Evolutionary conservation across 176 grass and related monocot species (phyloP).

Genomic region (Triticum dicoccoides): DNA sequence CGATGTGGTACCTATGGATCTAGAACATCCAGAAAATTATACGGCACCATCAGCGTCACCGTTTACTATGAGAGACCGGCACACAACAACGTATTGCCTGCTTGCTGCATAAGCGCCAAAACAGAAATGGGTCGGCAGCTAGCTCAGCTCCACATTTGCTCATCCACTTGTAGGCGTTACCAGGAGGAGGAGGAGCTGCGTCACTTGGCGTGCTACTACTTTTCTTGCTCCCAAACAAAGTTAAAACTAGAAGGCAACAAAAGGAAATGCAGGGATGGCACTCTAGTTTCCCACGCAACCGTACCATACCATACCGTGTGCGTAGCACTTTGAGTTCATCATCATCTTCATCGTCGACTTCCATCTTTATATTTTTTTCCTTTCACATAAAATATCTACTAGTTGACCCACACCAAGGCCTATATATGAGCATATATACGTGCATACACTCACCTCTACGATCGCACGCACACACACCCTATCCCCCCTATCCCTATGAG

Average conservation of each 20-base stretch:
- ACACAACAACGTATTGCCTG: background rate
- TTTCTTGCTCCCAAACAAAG: background rate
- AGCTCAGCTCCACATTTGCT: background rate
- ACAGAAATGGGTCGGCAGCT: background rate
- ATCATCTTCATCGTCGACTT: background rate
- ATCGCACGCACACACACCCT: no score
- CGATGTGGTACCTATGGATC: conserved; percentile 9
- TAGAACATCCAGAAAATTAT: conserved; percentile 32
- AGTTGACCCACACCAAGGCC: background rate
- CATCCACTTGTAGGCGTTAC: background rate
- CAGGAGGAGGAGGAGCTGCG: no score
- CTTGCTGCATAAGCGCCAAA: conserved; percentile 4
- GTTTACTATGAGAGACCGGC: conserved; percentile 24
- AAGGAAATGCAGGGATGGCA: background rate
- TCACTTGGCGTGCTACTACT: background rate
- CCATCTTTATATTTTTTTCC: background rate
- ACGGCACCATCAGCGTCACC: conserved; percentile 11
- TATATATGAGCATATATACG: background rate
- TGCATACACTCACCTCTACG: no score
- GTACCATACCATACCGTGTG: no score
- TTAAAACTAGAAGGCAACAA: background rate
- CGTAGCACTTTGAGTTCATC: background rate
- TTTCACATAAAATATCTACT: background rate
- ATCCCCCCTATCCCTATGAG: no score
- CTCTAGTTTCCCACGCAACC: background rate